Percentiles rank a stretch among this genome's conserved stretches.
These are phyloP conservation scores for Debaryomyces sp. DNA, from an alignment of 1,139 yeast genomes.

Conservation along the genomic window DNA sequence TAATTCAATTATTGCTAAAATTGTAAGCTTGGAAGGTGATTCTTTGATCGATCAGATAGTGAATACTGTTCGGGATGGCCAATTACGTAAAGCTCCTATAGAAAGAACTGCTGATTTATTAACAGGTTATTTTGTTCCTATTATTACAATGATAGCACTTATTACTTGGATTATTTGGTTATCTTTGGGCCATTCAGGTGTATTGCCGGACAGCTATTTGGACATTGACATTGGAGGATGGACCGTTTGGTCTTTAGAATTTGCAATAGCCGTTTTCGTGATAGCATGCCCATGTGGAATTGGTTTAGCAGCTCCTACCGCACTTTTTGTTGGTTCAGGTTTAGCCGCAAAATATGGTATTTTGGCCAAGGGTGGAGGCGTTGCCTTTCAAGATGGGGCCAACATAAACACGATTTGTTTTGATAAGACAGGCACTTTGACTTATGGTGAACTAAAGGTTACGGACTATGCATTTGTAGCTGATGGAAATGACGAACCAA, in stretches of 20 bases:
- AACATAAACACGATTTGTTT: conserved; percentile 65
- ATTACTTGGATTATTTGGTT: conserved; percentile 73
- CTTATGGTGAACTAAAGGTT: conserved; percentile 63
- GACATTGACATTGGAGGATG: conserved; percentile 75
- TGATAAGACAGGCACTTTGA: conserved; percentile 80
- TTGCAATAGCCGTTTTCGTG: conserved; percentile 78
- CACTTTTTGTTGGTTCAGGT: conserved; percentile 50
- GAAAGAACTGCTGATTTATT: conserved; percentile 71
- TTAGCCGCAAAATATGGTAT: conserved; percentile 63
- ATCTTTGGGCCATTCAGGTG: conserved; percentile 54
- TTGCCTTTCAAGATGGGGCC: conserved; percentile 79
- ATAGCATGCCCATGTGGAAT: conserved; percentile 54
- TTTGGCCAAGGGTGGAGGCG: conserved; percentile 79
- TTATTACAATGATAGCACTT: conserved; percentile 61
- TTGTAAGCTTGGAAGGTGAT: conserved; percentile 64
- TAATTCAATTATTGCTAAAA: conserved; percentile 53
- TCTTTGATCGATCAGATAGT: conserved; percentile 73
- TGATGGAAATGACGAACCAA: conserved; percentile 13
- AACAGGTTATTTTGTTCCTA: conserved; percentile 74
- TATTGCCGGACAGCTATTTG: conserved; percentile 55
- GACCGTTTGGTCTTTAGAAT: conserved; percentile 76
- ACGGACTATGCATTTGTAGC: conserved; percentile 45
- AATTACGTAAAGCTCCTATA: conserved; percentile 71
- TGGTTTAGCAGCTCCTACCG: conserved; percentile 53
- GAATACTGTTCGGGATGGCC: conserved; percentile 73